Conservation (phyloP, 169 alveolate species). For the Sarcocystis neurona region DNA sequence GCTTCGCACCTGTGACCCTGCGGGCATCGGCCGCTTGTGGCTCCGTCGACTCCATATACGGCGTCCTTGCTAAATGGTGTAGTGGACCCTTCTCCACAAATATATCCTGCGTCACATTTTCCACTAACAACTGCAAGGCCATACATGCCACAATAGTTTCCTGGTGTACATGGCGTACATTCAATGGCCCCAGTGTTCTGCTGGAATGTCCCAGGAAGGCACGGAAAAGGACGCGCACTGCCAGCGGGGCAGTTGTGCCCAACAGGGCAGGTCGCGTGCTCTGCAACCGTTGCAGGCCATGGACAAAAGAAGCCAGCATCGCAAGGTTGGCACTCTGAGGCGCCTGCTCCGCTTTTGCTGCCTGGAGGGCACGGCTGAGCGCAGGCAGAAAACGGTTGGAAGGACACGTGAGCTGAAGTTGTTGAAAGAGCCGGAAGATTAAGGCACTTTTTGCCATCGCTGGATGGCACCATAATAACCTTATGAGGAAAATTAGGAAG, state of each 20-base stretch:
- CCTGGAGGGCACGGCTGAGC: conserved; percentile 58
- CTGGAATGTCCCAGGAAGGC: conserved; percentile 69
- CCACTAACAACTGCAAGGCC: conserved; percentile 73
- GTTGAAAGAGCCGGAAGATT: too few species aligned
- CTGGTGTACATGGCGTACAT: conserved; percentile 71
- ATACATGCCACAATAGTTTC: conserved; percentile 68
- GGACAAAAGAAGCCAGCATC: conserved; percentile 65
- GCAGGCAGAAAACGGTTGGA: background rate
- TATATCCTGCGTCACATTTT: conserved; percentile 71
- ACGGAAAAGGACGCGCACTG: conserved; percentile 43
- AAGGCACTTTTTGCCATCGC: background rate
- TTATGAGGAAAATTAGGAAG: background rate
- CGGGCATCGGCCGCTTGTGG: conserved; percentile 50
- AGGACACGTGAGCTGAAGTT: background rate
- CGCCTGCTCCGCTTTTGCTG: conserved; percentile 31
- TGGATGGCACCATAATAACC: background rate
- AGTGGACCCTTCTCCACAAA: conserved; percentile 50
- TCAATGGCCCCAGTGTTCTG: conserved; percentile 69
- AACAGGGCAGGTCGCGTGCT: conserved; percentile 48
- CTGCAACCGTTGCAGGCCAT: conserved; percentile 29
- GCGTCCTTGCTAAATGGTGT: conserved; percentile 63
- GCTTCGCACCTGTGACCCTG: conserved; percentile 34
- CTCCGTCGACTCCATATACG: conserved; percentile 42
- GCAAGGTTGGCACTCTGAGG: conserved; percentile 64
- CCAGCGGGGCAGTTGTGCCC: conserved; percentile 59